Base-by-base conservation (phyloP, 768 basidiomycete genomes). In the Pholiota microspora region DNA sequence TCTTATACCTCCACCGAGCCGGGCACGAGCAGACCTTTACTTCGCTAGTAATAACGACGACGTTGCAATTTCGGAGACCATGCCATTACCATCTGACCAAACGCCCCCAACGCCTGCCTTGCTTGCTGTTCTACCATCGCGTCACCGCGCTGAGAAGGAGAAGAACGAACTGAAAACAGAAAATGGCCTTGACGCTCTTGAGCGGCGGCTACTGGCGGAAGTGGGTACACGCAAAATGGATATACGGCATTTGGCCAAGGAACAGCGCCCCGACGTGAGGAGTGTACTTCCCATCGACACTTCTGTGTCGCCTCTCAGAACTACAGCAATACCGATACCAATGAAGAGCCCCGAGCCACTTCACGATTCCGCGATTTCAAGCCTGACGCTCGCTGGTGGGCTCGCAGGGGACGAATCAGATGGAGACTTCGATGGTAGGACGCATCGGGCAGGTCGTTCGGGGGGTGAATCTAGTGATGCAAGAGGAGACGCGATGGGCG, bases 161-260 rank as follows among this genome's bases (percentile, higher is more conserved):
- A 59, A 45, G 51, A 58, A 47, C 32, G 60, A 55, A 51, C 44
- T 61, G 53, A 60, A 47, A 51, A 57, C 36, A 58, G 82, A 81
- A 60, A 83, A 75, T 47, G 89, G 89, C 7, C 70, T 92, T 2
- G 89, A 92, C 58, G 89, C 84, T 2, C 70, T 92, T 7, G 89
- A 92, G 64, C 74, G 81, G 45, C 74, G 83, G 49, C 71, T 92
- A 3, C 68, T 87, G 0, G 83, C 81, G 0, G 83, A 91, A 61
- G 89, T 92, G 6, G 89, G 89, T 24, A 91, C 89, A 16, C 76
- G 84, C 47, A 80, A 80, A 62, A 53, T 72, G 4, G 74, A 73
- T 24, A 49, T 53, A 16, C 58, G 52, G n/a, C 54, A 50, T 42
- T 38, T 35, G 23, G 59, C 62, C 8, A 64, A 59, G 28, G 67